Percentiles rank a stretch among this genome's conserved stretches.
These are phyloP conservation scores for Gamsiella multidivaricata DNA, from an alignment of 192 early-diverging fungal species.

Conservation along the genomic window DNA sequence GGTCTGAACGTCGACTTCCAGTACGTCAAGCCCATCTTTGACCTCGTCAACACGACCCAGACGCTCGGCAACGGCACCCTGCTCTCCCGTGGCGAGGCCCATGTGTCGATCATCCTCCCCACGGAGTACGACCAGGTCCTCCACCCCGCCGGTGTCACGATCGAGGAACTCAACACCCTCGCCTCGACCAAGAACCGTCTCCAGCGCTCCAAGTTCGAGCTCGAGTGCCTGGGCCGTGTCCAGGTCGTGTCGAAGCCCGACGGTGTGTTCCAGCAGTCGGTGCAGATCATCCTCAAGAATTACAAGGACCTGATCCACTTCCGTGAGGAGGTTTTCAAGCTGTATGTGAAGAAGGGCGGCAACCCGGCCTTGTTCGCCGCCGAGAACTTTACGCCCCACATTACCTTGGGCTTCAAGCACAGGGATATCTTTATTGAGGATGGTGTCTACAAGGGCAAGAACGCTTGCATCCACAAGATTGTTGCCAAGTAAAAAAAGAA, in stretches of 20 bases:
- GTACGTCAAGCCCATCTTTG: conserved; percentile 63
- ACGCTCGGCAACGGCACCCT: conserved; percentile 43
- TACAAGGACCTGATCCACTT: conserved; percentile 57
- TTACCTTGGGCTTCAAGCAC: conserved; percentile 73
- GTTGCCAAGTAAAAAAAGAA: conserved; percentile 28
- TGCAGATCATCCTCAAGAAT: conserved; percentile 43
- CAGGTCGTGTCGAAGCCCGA: conserved; percentile 37
- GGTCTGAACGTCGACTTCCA: conserved; percentile 69
- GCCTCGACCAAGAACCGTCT: conserved; percentile 59
- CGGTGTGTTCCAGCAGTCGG: conserved; percentile 32
- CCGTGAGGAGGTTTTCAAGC: conserved; percentile 65
- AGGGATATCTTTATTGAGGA: conserved; percentile 76
- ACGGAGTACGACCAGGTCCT: conserved; percentile 70
- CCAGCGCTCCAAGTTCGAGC: conserved; percentile 63
- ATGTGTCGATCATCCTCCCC: conserved; percentile 76
- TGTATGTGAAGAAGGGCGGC: conserved; percentile 71
- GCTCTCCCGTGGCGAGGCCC: conserved; percentile 68
- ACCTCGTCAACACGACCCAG: conserved; percentile 57
- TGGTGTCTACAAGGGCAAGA: conserved; percentile 75
- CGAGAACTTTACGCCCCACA: conserved; percentile 72
- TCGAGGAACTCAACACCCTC: conserved; percentile 70
- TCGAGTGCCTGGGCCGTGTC: conserved; percentile 72
- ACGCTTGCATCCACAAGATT: conserved; percentile 73
- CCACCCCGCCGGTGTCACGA: conserved; percentile 68
- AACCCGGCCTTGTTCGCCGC: conserved; percentile 75